Percentiles rank a stretch among this genome's conserved stretches.
phyloP scores from a whole-genome alignment of 352 stramenopile genomes.

The Phytophthora hibernalis region DNA sequence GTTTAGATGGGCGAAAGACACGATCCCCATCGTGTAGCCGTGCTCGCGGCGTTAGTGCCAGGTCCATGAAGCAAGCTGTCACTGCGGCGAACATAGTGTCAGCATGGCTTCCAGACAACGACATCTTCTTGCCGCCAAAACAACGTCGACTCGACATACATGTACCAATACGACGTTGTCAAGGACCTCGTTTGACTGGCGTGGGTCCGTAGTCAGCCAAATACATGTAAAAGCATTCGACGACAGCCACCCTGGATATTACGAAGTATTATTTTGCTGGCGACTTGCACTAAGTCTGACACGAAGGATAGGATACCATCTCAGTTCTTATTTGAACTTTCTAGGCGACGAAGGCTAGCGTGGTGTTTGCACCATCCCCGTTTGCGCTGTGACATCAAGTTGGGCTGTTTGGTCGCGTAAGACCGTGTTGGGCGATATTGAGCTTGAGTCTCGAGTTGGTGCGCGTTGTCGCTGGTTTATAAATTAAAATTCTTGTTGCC shows the following conservation, averaged over 20 bases:
- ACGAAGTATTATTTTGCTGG: not conserved
- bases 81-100: not conserved
- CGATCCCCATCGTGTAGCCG: not conserved
- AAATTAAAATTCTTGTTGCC: no score
- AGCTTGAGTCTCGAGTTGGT: not conserved
- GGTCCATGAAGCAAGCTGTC: slow-evolving; percentile 27
- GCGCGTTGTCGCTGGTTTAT: not conserved
- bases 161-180: no score
- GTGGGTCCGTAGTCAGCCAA: not conserved
- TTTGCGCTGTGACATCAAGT: not conserved
- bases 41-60: slow-evolving; percentile 2
- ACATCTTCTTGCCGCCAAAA: no score
- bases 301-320: slow-evolving; percentile 12
- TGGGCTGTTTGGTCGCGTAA: not conserved
- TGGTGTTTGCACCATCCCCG: slow-evolving; percentile 6
- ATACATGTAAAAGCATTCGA: no score
- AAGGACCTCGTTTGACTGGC: not conserved
- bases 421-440: not conserved
- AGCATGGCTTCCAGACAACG: not conserved
- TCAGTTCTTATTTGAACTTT: slow-evolving; percentile 25
- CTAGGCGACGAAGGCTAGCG: slow-evolving; percentile 15
- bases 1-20: slow-evolving; percentile 17
- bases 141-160: no score
- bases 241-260: slow-evolving; percentile 1
- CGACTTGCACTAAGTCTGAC: no score